Percentiles rank a stretch among this genome's conserved stretches.
phyloP scores from a whole-genome alignment of 2,329 filamentous ascomycete genomes.

The Phyllosticta ampelicida region DNA sequence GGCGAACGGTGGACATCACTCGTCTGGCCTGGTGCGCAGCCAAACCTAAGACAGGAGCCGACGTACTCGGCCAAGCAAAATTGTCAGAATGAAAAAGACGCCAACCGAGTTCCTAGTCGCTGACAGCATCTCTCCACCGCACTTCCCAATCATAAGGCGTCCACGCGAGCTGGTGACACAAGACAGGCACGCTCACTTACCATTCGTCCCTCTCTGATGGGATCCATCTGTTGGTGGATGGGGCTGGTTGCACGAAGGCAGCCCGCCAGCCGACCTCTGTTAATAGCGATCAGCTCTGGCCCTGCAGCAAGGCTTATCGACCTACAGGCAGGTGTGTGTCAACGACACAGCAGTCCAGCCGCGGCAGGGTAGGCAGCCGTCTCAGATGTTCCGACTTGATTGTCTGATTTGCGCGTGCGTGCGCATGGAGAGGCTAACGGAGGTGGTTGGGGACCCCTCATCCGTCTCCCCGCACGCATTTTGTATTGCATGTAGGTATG shows the following conservation, averaged over 20 bases:
- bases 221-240: background rate
- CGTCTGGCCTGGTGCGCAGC: background rate
- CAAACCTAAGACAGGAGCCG: background rate
- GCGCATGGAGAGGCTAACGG: background rate
- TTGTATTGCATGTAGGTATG: background rate
- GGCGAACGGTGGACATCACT: background rate
- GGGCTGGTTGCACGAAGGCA: background rate
- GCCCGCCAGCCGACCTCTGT: background rate
- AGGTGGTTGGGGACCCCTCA: background rate
- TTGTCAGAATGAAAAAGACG: background rate
- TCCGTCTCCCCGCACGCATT: background rate
- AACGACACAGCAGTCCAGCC: background rate
- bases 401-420: no score
- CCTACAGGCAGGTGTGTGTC: background rate
- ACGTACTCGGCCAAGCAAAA: background rate
- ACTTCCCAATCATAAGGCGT: background rate
- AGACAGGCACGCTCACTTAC: background rate
- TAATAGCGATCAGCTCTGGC: background rate
- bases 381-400: background rate
- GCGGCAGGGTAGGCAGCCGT: background rate
- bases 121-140: background rate
- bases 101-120: background rate
- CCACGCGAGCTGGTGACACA: background rate
- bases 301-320: background rate
- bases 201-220: background rate